These are phyloP conservation scores for Spathaspora boniae DNA, from an alignment of 805 yeast genomes.

Conservation along the genomic window DNA sequence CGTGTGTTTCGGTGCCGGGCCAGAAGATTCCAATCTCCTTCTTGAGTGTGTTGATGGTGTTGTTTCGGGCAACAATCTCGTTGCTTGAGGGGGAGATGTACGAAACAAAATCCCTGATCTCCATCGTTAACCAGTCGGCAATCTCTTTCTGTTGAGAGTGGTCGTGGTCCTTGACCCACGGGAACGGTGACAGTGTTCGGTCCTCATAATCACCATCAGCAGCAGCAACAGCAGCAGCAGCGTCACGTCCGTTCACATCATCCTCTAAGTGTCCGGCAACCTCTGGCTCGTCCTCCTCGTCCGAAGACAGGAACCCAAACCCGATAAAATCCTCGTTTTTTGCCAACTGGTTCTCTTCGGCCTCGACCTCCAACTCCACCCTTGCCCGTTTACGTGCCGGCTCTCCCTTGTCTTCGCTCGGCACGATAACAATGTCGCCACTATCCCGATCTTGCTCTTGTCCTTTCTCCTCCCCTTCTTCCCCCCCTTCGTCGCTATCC, in stretches of 20 bases:
- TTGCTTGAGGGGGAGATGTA: constrained; percentile 80
- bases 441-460: too few relatives aligned
- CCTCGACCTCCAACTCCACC: constrained; percentile 8
- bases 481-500: constrained; percentile 23
- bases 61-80: constrained; percentile 68
- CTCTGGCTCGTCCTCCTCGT: constrained; percentile 20
- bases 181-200: constrained; percentile 42
- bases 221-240: too few relatives aligned
- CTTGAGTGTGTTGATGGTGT: constrained; percentile 59
- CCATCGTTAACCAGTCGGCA: constrained; percentile 83
- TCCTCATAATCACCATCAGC: constrained; percentile 36
- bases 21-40: constrained; percentile 53
- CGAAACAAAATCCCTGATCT: constrained; percentile 77
- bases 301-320: constrained; percentile 50
- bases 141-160: constrained; percentile 74
- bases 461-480: constrained; percentile 14
- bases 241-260: constrained; percentile 3
- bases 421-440: constrained; percentile 9
- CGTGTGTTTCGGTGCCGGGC: constrained; percentile 76
- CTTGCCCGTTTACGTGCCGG: constrained; percentile 5
- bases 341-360: constrained; percentile 32
- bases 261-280: constrained; percentile 10
- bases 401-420: constrained; percentile 7
- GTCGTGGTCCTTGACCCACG: constrained; percentile 79
- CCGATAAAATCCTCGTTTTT: constrained; percentile 53